Evolutionary conservation across 345 rosid species (phyloP).

Genomic region (Rhodomyrtus tomentosa): DNA sequence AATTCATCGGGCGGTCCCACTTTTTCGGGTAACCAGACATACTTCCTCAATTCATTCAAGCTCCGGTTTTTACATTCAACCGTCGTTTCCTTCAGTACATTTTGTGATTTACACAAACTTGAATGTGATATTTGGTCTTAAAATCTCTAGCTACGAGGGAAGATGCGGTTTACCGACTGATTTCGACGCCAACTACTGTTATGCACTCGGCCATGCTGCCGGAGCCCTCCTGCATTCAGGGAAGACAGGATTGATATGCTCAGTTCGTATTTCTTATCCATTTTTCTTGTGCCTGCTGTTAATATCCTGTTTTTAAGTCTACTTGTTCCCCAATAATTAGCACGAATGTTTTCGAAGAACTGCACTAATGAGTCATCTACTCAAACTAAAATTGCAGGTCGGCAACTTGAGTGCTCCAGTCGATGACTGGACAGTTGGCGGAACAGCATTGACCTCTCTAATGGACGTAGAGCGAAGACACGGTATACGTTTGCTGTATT

Average conservation of each 20-base stretch:
- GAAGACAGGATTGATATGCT: constrained; percentile 83
- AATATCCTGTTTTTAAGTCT: background rate
- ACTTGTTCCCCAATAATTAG: background rate
- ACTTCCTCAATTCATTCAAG: background rate
- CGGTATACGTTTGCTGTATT: constrained; percentile 21
- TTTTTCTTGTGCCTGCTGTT: background rate
- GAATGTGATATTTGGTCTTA: background rate
- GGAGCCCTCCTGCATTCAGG: constrained; percentile 83
- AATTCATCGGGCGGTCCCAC: constrained; percentile 81
- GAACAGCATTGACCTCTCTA: constrained; percentile 81
- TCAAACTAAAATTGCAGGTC: constrained; percentile 34
- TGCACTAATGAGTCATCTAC: background rate
- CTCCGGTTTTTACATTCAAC: background rate
- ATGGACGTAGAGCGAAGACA: constrained; percentile 99
- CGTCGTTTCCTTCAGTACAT: background rate
- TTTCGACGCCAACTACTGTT: constrained; percentile 85
- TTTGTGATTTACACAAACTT: background rate
- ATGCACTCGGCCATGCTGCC: constrained; percentile 85
- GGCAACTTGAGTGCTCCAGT: constrained; percentile 81
- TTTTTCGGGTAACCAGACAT: constrained; percentile 65
- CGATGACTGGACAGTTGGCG: constrained; percentile 80
- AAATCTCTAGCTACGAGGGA: constrained; percentile 65
- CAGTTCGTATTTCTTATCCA: constrained; percentile 28
- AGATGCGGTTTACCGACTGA: constrained; percentile 95
- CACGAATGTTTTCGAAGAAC: background rate